Evolutionary conservation across 768 basidiomycete species (phyloP).

Genomic region (Gyrodon lividus): DNA sequence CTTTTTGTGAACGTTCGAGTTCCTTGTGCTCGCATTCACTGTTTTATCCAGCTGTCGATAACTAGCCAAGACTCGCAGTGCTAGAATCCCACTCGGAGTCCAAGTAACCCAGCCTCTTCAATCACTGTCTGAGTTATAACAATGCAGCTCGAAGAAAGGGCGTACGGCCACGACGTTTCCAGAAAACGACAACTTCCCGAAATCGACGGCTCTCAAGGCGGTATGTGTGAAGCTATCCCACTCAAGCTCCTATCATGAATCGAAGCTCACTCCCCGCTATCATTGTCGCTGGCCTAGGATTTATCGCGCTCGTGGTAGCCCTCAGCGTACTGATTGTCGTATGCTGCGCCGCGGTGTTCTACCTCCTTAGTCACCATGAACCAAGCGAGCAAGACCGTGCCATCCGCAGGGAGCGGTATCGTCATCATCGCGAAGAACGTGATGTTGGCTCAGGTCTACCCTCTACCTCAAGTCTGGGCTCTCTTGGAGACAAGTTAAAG

Average conservation of each 20-base stretch:
- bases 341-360: constrained; percentile 52
- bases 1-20: no score
- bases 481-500: constrained; percentile 29
- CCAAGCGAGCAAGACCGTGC: constrained; percentile 41
- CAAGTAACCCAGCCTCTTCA: not conserved
- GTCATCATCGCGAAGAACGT: constrained; percentile 25
- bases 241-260: not conserved
- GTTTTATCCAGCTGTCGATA: not conserved
- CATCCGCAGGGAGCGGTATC: constrained; percentile 32
- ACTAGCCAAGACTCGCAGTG: not conserved
- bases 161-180: constrained; percentile 2
- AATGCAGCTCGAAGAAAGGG: not conserved
- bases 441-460: constrained; percentile 16
- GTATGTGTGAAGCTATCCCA: constrained; percentile 30
- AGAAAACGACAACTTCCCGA: constrained; percentile 39
- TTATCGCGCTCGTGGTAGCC: constrained; percentile 58
- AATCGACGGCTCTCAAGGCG: constrained; percentile 50
- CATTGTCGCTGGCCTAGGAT: constrained; percentile 38
- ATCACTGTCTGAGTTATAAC: not conserved
- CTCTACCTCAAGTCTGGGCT: constrained; percentile 12
- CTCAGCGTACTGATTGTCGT: constrained; percentile 53
- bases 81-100: not conserved
- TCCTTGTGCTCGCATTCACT: not conserved
- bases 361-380: constrained; percentile 53
- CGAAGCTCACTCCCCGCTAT: not conserved